Evolutionary conservation across 371 early-diverging fungal genomes (phyloP), one percentile per base, ranked within the genome.

Genomic region (Circinella minor): DNA sequence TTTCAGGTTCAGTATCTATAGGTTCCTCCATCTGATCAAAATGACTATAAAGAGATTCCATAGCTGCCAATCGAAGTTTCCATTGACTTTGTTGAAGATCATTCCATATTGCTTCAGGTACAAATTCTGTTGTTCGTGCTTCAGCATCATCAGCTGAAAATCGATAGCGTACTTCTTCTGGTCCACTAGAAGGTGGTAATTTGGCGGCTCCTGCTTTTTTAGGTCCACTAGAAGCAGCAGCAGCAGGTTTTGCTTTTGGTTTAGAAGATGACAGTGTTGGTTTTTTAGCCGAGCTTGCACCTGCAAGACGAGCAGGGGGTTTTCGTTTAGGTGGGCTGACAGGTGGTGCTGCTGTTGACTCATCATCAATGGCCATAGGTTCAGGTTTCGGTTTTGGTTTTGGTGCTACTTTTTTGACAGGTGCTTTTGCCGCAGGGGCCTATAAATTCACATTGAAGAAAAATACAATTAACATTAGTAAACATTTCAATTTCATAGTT

Each of bases 11-110:
- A 6, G 95, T 78, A 3, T 79, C 79, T 0, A 81, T 46, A 1
- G 68, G 66, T 55, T 82, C 82, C 47, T 74, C 79, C 38, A 71
- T 74, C 55, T 88, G 82, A 34, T 57, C 34, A 46, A 95, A 72
- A 20, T 88, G 86, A 55, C 86, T 88, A 39, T 88, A 78, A 10
- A 96, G 77, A 20, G 86, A 81, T 39, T 95, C 94, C 79, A 93
- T 93, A 4, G 93, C 97, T 69, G 91, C 95, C 71, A 98, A 78
- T 18, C 98, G 83, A 4, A 86, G 81, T 76, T 98, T 98, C 98
- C 98, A 98, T 64, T 85, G 86, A 1, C 90, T 77, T 68, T 92
- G 91, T 0, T 80, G 79, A 54, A 97, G 74, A 39, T 90, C 88
- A 3, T 78, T 79, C 67, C 93, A 77, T 20, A 90, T 75, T 3